phyloP scores from a whole-genome alignment of 306 rosid genomes.

The Astragalus membranaceus region DNA sequence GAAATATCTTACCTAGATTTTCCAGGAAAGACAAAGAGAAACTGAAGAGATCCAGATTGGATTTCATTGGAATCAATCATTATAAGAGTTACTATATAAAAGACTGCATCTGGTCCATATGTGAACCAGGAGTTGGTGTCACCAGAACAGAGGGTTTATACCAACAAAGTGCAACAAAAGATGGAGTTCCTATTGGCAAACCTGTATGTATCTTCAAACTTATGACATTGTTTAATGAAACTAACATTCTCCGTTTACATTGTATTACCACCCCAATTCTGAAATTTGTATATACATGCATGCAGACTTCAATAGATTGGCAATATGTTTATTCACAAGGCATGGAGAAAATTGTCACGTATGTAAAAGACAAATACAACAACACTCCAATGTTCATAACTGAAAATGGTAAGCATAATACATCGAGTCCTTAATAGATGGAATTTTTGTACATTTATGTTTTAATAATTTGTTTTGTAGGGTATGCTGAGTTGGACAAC shows the following conservation, averaged over 20 bases:
- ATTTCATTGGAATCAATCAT: constrained; percentile 61
- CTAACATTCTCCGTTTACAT: not conserved
- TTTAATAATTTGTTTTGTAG: not conserved
- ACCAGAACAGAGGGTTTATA: constrained; percentile 48
- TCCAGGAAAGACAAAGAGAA: constrained; percentile 32
- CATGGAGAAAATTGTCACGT: constrained; percentile 44
- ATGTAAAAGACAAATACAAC: constrained; percentile 44
- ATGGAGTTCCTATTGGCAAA: constrained; percentile 33
- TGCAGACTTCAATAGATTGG: constrained; percentile 40
- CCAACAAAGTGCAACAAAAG: constrained; percentile 15
- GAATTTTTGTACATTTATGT: not conserved
- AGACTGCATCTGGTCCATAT: constrained; percentile 46
- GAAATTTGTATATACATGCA: not conserved
- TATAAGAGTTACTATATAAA: constrained; percentile 33
- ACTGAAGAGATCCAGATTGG: constrained; percentile 32
- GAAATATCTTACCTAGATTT: constrained; percentile 31
- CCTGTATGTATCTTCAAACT: constrained; percentile 19
- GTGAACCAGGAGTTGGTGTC: constrained; percentile 38
- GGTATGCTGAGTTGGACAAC: not conserved
- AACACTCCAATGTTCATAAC: constrained; percentile 53
- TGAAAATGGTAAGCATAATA: constrained; percentile 43
- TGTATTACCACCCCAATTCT: not conserved
- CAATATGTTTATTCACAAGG: constrained; percentile 45
- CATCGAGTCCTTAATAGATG: not conserved
- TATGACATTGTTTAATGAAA: not conserved